Conservation (phyloP, 805 yeast species). For the Saturnispora sanitii region DNA sequence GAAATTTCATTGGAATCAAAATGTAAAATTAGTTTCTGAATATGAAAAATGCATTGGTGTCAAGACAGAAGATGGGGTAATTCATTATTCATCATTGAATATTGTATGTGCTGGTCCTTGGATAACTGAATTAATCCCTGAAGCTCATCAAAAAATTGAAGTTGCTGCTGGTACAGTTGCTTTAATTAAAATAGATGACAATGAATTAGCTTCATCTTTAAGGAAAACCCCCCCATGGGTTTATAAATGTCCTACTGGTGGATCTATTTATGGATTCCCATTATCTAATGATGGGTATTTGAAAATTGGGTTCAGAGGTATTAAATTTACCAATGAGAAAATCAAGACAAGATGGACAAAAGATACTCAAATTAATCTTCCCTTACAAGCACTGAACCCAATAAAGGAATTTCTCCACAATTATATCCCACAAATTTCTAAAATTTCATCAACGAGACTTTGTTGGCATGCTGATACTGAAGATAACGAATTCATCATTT, state of each 20-base stretch:
- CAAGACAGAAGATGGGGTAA: slow-evolving; percentile 19
- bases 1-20: slow-evolving; percentile 17
- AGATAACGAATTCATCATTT: slow-evolving; percentile 29
- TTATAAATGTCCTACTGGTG: slow-evolving; percentile 26
- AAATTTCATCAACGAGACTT: slow-evolving; percentile 19
- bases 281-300: slow-evolving; percentile 20
- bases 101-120: slow-evolving; percentile 25
- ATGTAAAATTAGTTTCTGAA: slow-evolving; percentile 11
- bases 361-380: slow-evolving; percentile 20
- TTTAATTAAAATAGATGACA: slow-evolving; percentile 18
- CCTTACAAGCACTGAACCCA: slow-evolving; percentile 21
- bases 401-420: slow-evolving; percentile 21
- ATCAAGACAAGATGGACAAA: slow-evolving; percentile 22
- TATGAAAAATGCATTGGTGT: slow-evolving; percentile 19
- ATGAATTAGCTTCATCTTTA: slow-evolving; percentile 15
- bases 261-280: slow-evolving; percentile 27
- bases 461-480: slow-evolving; percentile 31
- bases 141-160: slow-evolving; percentile 20
- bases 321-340: slow-evolving; percentile 25
- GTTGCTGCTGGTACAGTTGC: slow-evolving; percentile 27
- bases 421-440: slow-evolving; percentile 21
- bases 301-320: slow-evolving; percentile 26
- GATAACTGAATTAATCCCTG: slow-evolving; percentile 23
- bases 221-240: slow-evolving; percentile 24
- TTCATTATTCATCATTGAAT: slow-evolving; percentile 17